Evolutionary conservation across 352 stramenopile genomes (phyloP).

Genomic region (Globisporangium middletonii): DNA sequence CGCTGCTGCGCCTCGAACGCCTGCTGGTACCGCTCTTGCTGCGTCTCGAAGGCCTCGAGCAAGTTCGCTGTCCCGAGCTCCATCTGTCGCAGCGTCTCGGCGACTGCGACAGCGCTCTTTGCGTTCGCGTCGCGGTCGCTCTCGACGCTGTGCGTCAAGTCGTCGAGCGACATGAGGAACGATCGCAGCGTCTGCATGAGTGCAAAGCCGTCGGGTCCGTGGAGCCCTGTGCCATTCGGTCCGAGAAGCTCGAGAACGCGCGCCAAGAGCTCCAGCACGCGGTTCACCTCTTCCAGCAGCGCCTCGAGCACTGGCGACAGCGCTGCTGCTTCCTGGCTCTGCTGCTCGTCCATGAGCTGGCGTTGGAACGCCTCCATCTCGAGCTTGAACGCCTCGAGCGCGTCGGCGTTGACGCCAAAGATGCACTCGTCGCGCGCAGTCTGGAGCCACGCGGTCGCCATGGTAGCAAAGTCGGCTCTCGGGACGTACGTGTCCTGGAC

Average conservation of each 20-base stretch:
- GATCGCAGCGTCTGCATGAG: conserved; percentile 42
- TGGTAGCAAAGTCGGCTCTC: conserved; percentile 20
- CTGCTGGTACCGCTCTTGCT: conserved; percentile 43
- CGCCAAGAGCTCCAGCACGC: conserved; percentile 26
- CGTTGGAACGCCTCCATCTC: conserved; percentile 28
- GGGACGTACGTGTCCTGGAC: conserved; percentile 23
- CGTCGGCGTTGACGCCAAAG: conserved; percentile 33
- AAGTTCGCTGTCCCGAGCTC: conserved; percentile 53
- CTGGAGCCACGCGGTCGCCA: conserved; percentile 30
- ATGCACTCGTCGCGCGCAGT: conserved; percentile 45
- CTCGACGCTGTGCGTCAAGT: conserved; percentile 18
- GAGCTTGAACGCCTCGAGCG: conserved; percentile 23
- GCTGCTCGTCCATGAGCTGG: conserved; percentile 7
- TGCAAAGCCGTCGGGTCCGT: conserved; percentile 8
- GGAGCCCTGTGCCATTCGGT: conserved; percentile 10
- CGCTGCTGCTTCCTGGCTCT: conserved; percentile 11
- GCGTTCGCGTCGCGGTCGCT: conserved; percentile 15
- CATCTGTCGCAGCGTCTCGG: conserved; percentile 47
- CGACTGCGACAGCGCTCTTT: conserved; percentile 21
- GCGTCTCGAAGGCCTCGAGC: conserved; percentile 43
- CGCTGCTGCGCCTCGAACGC: conserved; percentile 31
- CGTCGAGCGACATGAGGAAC: conserved; percentile 33
- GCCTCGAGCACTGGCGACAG: conserved; percentile 17
- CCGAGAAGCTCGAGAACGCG: conserved; percentile 24
- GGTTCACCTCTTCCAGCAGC: conserved; percentile 27